Conservation (phyloP, 495 filamentous ascomycete species). For the Geoglossum glabrum region DNA sequence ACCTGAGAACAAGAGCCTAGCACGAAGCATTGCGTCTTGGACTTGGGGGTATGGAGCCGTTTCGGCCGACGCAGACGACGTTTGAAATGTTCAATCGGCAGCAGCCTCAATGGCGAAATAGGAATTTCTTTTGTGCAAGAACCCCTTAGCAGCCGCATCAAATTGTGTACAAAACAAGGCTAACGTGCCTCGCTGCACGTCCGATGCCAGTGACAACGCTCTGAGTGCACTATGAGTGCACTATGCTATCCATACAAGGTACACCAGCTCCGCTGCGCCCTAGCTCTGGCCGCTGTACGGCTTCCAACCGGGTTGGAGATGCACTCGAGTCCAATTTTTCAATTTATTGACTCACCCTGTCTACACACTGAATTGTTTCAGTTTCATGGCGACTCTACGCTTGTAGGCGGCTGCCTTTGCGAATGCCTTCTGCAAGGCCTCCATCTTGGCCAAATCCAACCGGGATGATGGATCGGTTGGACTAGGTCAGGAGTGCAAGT, state of each 20-base stretch:
- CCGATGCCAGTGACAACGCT: no score
- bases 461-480: not conserved
- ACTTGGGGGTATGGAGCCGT: not conserved
- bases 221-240: no score
- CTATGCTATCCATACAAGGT: no score
- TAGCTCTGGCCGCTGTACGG: not conserved
- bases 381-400: no score
- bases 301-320: no score
- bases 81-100: not conserved
- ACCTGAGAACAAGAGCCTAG: no score
- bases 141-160: not conserved
- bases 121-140: not conserved
- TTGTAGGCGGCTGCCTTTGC: not conserved
- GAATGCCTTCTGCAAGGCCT: not conserved
- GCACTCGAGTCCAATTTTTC: no score
- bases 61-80: not conserved
- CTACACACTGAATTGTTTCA: not conserved
- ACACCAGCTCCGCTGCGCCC: not conserved
- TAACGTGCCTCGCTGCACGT: no score
- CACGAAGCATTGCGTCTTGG: no score
- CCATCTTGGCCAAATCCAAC: not conserved
- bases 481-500: not conserved
- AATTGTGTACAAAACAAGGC: no score
- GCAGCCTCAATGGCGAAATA: not conserved
- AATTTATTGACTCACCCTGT: not conserved